These are phyloP conservation scores for Zalaria sp. DNA, from an alignment of 2,329 filamentous ascomycete species.

Conservation along the genomic window DNA sequence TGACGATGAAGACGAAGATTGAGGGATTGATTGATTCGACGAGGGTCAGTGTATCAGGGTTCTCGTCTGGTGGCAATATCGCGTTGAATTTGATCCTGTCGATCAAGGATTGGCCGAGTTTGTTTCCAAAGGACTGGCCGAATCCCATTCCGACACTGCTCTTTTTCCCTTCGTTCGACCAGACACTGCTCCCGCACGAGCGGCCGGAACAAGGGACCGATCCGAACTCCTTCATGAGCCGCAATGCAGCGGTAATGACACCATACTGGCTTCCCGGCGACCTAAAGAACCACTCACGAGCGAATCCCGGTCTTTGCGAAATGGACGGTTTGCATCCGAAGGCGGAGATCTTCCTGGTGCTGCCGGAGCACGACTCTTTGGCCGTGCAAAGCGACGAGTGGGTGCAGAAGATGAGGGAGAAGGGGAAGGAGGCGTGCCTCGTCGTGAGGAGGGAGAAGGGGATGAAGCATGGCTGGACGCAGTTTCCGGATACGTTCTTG, in stretches of 20 bases:
- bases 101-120: constrained; percentile 22
- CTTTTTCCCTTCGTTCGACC: constrained; percentile 29
- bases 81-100: constrained; percentile 28
- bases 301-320: constrained; percentile 24
- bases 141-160: constrained; percentile 24
- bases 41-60: constrained; percentile 28
- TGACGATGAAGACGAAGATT: constrained; percentile 3
- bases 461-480: constrained; percentile 27
- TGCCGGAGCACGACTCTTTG: constrained; percentile 25
- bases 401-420: constrained; percentile 24
- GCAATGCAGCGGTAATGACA: constrained; percentile 22
- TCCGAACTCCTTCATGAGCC: constrained; percentile 7
- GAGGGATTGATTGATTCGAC: constrained; percentile 21
- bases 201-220: constrained; percentile 16
- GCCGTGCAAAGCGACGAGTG: constrained; percentile 28
- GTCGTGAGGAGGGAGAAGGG: constrained; percentile 16
- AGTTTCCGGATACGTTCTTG: constrained; percentile 25
- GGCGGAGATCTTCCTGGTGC: constrained; percentile 26
- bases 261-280: constrained; percentile 26
- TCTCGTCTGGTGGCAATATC: constrained; percentile 33
- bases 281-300: constrained; percentile 22
- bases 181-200: constrained; percentile 23
- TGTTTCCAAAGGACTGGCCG: constrained; percentile 20
- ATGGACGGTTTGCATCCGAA: constrained; percentile 17
- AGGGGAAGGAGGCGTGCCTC: constrained; percentile 8